Evolutionary conservation across 371 early-diverging fungal species (phyloP).

Genomic region (Apophysomyces variabilis): DNA sequence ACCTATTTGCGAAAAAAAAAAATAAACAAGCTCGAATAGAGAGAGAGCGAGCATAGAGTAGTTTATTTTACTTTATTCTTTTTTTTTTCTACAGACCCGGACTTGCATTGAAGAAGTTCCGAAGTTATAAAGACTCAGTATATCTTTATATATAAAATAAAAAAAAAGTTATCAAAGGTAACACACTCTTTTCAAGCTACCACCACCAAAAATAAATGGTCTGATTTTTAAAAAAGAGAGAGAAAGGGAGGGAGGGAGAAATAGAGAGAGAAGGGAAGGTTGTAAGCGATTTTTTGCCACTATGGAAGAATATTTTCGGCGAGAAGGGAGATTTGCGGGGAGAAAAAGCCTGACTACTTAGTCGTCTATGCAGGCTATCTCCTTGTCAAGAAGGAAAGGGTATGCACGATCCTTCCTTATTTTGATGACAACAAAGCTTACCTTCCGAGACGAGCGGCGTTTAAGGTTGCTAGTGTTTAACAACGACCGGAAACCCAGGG

Average conservation of each 20-base stretch:
- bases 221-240: constrained; percentile 5
- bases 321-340: neutral
- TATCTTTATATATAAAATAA: neutral
- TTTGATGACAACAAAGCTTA: constrained; percentile 1
- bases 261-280: no score
- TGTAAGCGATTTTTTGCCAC: no score
- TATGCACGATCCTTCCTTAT: constrained; percentile 11
- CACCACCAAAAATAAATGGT: neutral
- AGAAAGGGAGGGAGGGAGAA: neutral
- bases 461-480: neutral
- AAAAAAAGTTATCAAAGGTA: neutral
- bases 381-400: neutral
- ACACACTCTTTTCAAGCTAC: neutral
- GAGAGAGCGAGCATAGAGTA: no score
- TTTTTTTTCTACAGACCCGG: constrained; percentile 2
- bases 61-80: neutral
- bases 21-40: no score
- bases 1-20: no score
- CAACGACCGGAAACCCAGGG: neutral
- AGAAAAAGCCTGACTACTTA: neutral
- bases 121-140: neutral
- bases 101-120: constrained; percentile 4
- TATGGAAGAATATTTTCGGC: no score
- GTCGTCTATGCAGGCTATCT: neutral
- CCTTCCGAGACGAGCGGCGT: constrained; percentile 6